Conservation (phyloP, 140 eudicot species). For the Erigeron philadelphicus region DNA sequence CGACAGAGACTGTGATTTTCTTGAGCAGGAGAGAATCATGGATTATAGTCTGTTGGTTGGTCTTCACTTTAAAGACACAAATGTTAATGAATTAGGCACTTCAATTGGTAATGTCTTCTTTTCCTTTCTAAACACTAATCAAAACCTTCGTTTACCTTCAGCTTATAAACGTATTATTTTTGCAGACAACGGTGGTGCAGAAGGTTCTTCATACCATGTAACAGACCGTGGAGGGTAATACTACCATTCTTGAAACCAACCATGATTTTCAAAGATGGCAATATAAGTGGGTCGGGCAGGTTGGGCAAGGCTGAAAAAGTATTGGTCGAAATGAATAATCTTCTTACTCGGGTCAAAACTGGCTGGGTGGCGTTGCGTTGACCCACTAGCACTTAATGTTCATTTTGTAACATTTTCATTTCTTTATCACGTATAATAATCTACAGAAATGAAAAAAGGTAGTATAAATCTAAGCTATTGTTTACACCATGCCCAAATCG, state of each 20-base stretch:
- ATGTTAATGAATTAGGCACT: slow-evolving; percentile 32
- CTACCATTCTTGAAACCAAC: background rate
- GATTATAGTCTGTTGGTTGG: slow-evolving; percentile 94
- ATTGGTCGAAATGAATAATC: too few species aligned
- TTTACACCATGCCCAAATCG: background rate
- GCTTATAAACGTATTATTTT: background rate
- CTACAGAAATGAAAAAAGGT: too few species aligned
- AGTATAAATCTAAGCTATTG: too few species aligned
- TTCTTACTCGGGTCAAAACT: too few species aligned
- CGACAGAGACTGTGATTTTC: slow-evolving; percentile 81
- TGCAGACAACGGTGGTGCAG: slow-evolving; percentile 43
- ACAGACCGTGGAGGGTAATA: slow-evolving; percentile 67
- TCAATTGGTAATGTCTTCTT: slow-evolving; percentile 37
- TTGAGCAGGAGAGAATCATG: slow-evolving; percentile 94
- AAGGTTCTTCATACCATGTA: slow-evolving; percentile 32
- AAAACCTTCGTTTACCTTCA: background rate
- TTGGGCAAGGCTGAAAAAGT: too few species aligned
- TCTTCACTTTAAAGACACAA: slow-evolving; percentile 72
- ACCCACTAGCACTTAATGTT: background rate
- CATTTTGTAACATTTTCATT: background rate
- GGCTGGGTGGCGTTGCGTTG: background rate
- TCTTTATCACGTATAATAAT: background rate
- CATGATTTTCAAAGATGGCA: background rate
- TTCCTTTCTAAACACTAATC: background rate
- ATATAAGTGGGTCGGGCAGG: background rate